Evolutionary conservation across 169 alveolate species (phyloP).

Genomic region (Eimeria maxima): DNA sequence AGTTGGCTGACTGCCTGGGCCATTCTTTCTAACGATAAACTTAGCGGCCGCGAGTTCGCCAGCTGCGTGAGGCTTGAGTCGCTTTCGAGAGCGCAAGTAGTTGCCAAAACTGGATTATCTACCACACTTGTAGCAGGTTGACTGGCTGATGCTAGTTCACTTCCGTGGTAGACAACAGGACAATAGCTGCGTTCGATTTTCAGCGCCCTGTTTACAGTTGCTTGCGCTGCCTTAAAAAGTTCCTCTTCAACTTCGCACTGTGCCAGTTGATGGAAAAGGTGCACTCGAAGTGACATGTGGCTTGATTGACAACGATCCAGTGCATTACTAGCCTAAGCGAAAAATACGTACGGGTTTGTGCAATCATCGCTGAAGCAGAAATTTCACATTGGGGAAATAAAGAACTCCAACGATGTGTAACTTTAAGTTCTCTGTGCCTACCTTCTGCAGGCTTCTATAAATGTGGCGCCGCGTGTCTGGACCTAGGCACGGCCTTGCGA

Average conservation of each 20-base stretch:
- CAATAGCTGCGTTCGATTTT: slow-evolving; percentile 4
- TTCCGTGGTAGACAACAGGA: neutral
- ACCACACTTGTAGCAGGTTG: neutral
- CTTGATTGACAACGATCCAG: slow-evolving; percentile 75
- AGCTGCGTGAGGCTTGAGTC: slow-evolving; percentile 10
- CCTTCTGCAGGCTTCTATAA: slow-evolving; percentile 58
- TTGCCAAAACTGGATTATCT: slow-evolving; percentile 24
- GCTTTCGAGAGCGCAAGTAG: slow-evolving; percentile 3
- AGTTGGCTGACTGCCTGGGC: neutral
- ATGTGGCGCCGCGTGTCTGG: slow-evolving; percentile 49
- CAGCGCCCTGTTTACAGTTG: slow-evolving; percentile 51
- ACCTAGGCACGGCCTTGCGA: slow-evolving; percentile 73
- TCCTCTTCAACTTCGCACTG: slow-evolving; percentile 71
- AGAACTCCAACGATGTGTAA: neutral
- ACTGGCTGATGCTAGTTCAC: neutral
- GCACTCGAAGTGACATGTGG: slow-evolving; percentile 73
- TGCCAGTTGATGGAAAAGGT: slow-evolving; percentile 56
- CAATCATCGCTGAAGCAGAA: neutral
- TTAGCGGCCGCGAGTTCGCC: slow-evolving; percentile 24
- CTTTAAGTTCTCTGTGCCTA: neutral
- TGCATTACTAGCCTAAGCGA: slow-evolving; percentile 55
- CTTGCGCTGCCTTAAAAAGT: slow-evolving; percentile 42
- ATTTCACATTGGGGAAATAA: neutral
- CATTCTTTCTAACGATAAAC: slow-evolving; percentile 24
- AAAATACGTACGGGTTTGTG: neutral